Evolutionary conservation across 208 protist genomes (phyloP).

Genomic region (Wallacemonas sp.): DNA sequence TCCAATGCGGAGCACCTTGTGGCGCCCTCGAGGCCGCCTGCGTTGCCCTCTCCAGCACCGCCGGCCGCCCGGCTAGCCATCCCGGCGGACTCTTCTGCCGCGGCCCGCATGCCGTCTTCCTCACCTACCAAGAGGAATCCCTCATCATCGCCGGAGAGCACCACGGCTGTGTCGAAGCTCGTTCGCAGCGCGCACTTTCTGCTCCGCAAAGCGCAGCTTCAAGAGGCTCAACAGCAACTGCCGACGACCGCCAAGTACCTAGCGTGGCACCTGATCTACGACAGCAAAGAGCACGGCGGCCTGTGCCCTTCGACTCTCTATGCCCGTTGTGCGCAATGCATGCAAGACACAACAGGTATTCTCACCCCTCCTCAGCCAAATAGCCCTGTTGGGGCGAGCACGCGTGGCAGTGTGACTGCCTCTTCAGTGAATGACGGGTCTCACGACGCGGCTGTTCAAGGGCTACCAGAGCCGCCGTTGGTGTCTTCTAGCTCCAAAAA

Average conservation of each 20-base stretch:
- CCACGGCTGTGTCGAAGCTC: not conserved
- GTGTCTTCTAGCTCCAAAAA: not conserved
- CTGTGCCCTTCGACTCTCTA: not conserved
- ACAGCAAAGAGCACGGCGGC: not conserved
- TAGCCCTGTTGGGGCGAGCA: not conserved
- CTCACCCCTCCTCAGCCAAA: not conserved
- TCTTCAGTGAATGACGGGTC: not conserved
- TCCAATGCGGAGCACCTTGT: too few species aligned
- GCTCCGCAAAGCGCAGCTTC: not conserved
- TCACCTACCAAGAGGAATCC: too few species aligned
- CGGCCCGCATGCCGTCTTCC: too few species aligned
- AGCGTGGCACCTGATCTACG: conserved; percentile 12
- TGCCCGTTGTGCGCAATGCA: not conserved
- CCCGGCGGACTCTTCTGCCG: too few species aligned
- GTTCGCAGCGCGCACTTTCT: not conserved
- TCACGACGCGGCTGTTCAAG: not conserved
- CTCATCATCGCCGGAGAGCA: not conserved
- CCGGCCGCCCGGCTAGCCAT: too few species aligned
- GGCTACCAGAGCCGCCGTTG: not conserved
- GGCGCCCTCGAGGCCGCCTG: too few species aligned
- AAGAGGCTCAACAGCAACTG: not conserved
- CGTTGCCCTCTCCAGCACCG: too few species aligned
- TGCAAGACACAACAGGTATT: conserved; percentile 3
- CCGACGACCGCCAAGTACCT: not conserved
- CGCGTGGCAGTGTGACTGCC: too few species aligned